Percentiles rank a stretch among this genome's conserved stretches.
Conservation (phyloP, 371 early-diverging fungal genomes). For the Gilbertella persicaria region DNA sequence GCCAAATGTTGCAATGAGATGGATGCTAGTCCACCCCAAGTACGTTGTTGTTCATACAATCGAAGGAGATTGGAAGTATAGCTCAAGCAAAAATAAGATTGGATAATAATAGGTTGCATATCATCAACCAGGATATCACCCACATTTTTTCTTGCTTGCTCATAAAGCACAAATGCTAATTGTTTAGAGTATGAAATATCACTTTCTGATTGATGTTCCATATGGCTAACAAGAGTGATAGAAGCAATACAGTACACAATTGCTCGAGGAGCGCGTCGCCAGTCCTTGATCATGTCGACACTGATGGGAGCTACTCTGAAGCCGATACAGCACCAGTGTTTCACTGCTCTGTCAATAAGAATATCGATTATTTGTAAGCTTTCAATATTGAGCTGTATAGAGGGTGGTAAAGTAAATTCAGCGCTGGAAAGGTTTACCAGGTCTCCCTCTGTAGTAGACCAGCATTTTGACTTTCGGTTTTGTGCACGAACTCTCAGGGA, state of each 20-base stretch:
- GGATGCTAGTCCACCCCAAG: conserved; percentile 31
- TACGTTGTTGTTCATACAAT: conserved; percentile 34
- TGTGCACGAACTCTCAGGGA: background rate
- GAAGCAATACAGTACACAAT: conserved; percentile 34
- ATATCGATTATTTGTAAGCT: conserved; percentile 20
- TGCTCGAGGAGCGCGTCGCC: conserved; percentile 17
- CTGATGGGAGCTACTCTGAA: conserved; percentile 29
- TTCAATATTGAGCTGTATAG: conserved; percentile 13
- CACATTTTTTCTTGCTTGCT: conserved; percentile 29
- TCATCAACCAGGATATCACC: conserved; percentile 28
- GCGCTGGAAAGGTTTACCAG: background rate
- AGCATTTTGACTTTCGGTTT: background rate
- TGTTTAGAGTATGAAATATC: conserved; percentile 20
- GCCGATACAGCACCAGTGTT: conserved; percentile 35
- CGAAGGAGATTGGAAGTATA: conserved; percentile 34
- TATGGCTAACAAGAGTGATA: conserved; percentile 29
- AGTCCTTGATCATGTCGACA: conserved; percentile 18
- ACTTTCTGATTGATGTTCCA: conserved; percentile 9
- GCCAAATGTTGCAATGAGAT: conserved; percentile 29
- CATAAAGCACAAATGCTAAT: conserved; percentile 28
- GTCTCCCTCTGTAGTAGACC: conserved; percentile 18
- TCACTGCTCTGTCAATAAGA: conserved; percentile 23
- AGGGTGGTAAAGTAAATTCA: conserved; percentile 10
- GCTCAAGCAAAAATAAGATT: conserved; percentile 32
- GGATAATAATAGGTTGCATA: conserved; percentile 25